Conservation (phyloP, 768 basidiomycete species). For the Mycena indigotica region DNA sequence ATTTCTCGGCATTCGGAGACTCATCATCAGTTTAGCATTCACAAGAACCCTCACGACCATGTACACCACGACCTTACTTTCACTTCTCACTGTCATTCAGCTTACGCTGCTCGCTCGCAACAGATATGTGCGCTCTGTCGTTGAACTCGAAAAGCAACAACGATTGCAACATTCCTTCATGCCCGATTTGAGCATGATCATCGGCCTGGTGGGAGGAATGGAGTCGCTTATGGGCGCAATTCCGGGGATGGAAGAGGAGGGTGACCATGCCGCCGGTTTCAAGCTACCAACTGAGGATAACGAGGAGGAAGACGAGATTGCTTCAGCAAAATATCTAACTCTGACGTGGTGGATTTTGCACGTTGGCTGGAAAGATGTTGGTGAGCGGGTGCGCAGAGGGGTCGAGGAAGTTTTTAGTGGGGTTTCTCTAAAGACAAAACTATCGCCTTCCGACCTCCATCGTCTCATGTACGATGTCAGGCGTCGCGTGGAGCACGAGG, state of each 20-base stretch:
- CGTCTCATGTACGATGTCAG: slow-evolving; percentile 73
- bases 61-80: slow-evolving; percentile 83
- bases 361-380: slow-evolving; percentile 88
- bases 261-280: slow-evolving; percentile 20
- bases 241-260: slow-evolving; percentile 29
- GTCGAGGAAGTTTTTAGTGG: slow-evolving; percentile 87
- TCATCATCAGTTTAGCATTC: slow-evolving; percentile 55
- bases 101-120: slow-evolving; percentile 80
- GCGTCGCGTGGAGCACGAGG: slow-evolving; percentile 72
- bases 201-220: slow-evolving; percentile 30
- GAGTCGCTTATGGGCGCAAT: slow-evolving; percentile 28
- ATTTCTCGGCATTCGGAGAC: background rate
- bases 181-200: slow-evolving; percentile 42
- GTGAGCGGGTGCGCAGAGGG: slow-evolving; percentile 66
- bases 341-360: slow-evolving; percentile 93
- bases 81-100: slow-evolving; percentile 85
- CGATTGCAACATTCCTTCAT: slow-evolving; percentile 47
- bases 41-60: slow-evolving; percentile 85
- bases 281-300: slow-evolving; percentile 25
- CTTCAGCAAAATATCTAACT: slow-evolving; percentile 65
- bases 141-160: slow-evolving; percentile 64
- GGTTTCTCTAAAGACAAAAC: slow-evolving; percentile 79
- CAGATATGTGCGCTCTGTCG: slow-evolving; percentile 74
- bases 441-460: slow-evolving; percentile 71
- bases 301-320: slow-evolving; percentile 55